Evolutionary conservation across 2,329 filamentous ascomycete species (phyloP).

Genomic region (Colletotrichum sp.): DNA sequence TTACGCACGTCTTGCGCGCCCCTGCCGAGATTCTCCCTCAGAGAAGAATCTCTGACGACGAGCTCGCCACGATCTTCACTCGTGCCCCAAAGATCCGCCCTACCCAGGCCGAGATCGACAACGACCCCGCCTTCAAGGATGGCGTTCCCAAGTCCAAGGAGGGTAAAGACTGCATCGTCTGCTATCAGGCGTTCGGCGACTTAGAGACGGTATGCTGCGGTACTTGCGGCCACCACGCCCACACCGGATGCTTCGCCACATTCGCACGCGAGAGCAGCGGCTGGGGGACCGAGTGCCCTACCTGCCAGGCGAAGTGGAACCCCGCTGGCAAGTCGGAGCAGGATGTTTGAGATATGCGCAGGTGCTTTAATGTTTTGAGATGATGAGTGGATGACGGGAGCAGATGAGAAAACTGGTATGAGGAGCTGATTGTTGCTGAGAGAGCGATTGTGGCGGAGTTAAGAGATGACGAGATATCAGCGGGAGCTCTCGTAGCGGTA

Average conservation of each 20-base stretch:
- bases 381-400: neutral
- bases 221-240: constrained; percentile 11
- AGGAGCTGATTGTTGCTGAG: neutral
- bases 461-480: neutral
- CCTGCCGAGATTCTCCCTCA: constrained; percentile 10
- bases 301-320: constrained; percentile 2
- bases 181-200: constrained; percentile 1
- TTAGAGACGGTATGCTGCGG: neutral
- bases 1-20: constrained; percentile 8
- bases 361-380: neutral
- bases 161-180: constrained; percentile 7
- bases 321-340: neutral
- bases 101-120: neutral
- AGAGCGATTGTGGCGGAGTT: neutral
- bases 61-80: neutral
- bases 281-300: constrained; percentile 1
- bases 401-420: neutral
- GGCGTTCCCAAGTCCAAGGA: constrained; percentile 6
- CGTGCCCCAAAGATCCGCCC: neutral
- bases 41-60: neutral
- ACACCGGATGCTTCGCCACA: constrained; percentile 1
- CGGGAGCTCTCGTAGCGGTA: neutral
- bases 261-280: neutral
- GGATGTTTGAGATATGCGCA: neutral
- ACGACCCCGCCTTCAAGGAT: constrained; percentile 3